phyloP scores from a whole-genome alignment of 768 basidiomycete species.

The Boletales sp. region DNA sequence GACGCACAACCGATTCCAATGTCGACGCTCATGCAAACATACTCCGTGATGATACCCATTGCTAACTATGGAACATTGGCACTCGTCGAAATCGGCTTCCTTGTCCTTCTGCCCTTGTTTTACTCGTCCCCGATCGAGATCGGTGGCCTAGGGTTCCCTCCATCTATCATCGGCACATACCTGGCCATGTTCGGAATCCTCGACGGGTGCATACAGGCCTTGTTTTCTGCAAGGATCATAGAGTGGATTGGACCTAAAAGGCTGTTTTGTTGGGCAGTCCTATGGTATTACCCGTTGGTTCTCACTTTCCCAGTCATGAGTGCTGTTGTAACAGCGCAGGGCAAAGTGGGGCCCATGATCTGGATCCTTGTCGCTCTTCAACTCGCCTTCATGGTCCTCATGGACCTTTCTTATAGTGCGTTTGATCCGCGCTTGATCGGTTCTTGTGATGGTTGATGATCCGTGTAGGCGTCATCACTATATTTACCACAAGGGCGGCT shows the following conservation, averaged over 20 bases:
- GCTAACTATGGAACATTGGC: slow-evolving; percentile 39
- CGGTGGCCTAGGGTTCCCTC: slow-evolving; percentile 41
- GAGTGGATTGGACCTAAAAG: slow-evolving; percentile 37
- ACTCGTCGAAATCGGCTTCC: slow-evolving; percentile 39
- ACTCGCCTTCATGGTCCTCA: slow-evolving; percentile 21
- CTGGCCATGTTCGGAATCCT: slow-evolving; percentile 34
- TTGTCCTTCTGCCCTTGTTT: slow-evolving; percentile 43
- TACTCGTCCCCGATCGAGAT: slow-evolving; percentile 38
- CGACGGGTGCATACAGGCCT: slow-evolving; percentile 38
- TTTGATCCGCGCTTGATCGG: neutral
- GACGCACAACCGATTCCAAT: slow-evolving; percentile 26
- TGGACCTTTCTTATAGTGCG: slow-evolving; percentile 43
- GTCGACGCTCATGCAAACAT: slow-evolving; percentile 23
- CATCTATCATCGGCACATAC: slow-evolving; percentile 38
- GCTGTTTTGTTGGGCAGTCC: slow-evolving; percentile 37
- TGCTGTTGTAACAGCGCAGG: slow-evolving; percentile 29
- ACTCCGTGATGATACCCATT: slow-evolving; percentile 38
- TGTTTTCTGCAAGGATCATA: slow-evolving; percentile 39
- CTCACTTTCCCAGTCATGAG: slow-evolving; percentile 45
- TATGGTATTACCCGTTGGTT: slow-evolving; percentile 35
- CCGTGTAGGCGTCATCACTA: slow-evolving; percentile 41
- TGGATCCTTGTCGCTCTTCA: slow-evolving; percentile 36
- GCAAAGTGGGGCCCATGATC: slow-evolving; percentile 31
- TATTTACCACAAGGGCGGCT: slow-evolving; percentile 50
- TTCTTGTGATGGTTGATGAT: neutral